Evolutionary conservation across 2,329 filamentous ascomycete species (phyloP), one percentile per base, ranked within the genome.

Genomic region (Colletotrichum sp.): DNA sequence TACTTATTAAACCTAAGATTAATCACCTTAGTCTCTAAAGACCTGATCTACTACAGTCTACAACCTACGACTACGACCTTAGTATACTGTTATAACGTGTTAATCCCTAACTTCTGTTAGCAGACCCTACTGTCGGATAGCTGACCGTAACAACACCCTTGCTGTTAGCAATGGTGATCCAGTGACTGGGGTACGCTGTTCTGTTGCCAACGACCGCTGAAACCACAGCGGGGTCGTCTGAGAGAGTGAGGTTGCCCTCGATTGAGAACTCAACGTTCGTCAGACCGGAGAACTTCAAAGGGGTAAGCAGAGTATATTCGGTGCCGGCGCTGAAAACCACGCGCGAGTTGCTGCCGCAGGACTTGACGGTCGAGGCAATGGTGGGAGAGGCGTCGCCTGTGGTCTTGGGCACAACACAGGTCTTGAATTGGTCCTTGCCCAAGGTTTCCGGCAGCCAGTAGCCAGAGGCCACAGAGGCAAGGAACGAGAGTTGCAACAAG

Each of bases 401-500:
- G 19, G 71, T 61, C 44, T 74, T 71, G 2, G 71, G 71, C 15
- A 74, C 71, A 5, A 74, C 59, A n/a, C 71, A 74, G 25, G 66
- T 74, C 32, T 71, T 74, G 66, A 74, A 74, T 5, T 65, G 32
- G 19, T 36, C 34, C 8, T 68, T 67, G 25, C 52, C 22, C 52
- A 74, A 27, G 3, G 65, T 70, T 52, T 74, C 71, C 59, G 71
- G 71, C 15, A 74, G n/a, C 71, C 71, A 74, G 32, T 74, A 74
- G 22, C 28, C 71, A 6, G 71, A 70, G 5, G 66, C 71, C 32
- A 57, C 6, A 2, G 44, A 36, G 25, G 69, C 61, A 4, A 72
- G 61, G 25, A 72, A 36, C 15, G 28, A 27, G 3, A 72, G 63
- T 25, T 25, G 32, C 22, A 72, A 15, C 13, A 72, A 30, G 12